A percentile compares a stretch with the other conserved stretches of the same genome.
These are phyloP conservation scores for Solanum peruvianum DNA, from an alignment of 257 asterid genomes.

Conservation along the genomic window DNA sequence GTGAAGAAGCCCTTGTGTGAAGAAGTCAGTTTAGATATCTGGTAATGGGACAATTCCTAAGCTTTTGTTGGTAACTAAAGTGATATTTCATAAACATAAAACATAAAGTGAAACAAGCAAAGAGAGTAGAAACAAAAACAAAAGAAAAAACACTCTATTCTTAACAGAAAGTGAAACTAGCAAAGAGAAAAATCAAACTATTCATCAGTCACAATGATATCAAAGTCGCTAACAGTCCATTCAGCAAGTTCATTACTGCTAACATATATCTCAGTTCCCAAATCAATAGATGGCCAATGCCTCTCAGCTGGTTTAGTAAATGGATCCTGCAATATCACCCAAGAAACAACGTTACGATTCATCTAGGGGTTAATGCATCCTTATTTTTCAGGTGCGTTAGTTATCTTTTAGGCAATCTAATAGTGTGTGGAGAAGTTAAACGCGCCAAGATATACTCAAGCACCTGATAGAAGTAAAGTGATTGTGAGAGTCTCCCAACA, in stretches of 20 bases:
- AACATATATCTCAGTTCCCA: slow-evolving; percentile 61
- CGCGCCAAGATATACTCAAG: background rate
- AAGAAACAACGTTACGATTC: background rate
- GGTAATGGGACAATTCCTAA: background rate
- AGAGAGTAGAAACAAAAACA: background rate
- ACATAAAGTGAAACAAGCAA: background rate
- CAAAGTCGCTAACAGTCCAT: slow-evolving; percentile 66
- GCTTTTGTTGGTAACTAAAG: background rate
- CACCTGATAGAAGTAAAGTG: slow-evolving; percentile 59
- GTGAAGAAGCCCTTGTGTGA: background rate
- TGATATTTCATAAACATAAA: background rate
- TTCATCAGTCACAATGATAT: slow-evolving; percentile 30
- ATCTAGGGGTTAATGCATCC: background rate
- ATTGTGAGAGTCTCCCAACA: slow-evolving; percentile 48
- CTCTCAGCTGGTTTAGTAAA: slow-evolving; percentile 51
- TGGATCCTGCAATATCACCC: slow-evolving; percentile 49
- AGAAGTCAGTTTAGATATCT: background rate
- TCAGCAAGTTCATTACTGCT: slow-evolving; percentile 56
- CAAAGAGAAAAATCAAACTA: background rate
- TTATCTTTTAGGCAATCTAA: background rate
- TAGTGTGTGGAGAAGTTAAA: background rate
- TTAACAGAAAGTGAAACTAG: background rate
- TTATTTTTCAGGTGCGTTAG: background rate
- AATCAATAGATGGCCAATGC: slow-evolving; percentile 54
- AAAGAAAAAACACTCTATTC: background rate